Evolutionary conservation across 768 basidiomycete genomes (phyloP).

Genomic region (Leccinum boreale): DNA sequence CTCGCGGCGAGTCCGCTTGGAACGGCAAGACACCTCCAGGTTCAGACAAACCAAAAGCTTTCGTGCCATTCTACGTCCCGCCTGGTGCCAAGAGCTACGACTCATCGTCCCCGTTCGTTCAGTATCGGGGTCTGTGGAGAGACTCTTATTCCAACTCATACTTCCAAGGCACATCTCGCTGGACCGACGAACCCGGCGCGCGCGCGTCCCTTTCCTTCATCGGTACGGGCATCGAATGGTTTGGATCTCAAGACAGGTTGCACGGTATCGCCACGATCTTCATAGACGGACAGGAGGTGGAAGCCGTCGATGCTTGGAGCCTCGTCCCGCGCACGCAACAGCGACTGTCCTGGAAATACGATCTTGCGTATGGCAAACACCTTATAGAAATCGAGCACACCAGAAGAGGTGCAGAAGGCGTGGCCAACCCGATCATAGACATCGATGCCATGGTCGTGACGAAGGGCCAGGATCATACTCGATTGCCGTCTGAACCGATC

Average conservation of each 20-base stretch:
- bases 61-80: slow-evolving; percentile 73
- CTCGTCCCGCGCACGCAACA: slow-evolving; percentile 46
- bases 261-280: slow-evolving; percentile 58
- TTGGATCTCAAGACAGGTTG: slow-evolving; percentile 52
- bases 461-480: slow-evolving; percentile 27
- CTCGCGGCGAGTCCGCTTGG: slow-evolving; percentile 53
- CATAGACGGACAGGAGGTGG: slow-evolving; percentile 50
- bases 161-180: slow-evolving; percentile 47
- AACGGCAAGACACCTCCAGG: slow-evolving; percentile 57
- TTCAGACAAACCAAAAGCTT: slow-evolving; percentile 42
- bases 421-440: slow-evolving; percentile 40
- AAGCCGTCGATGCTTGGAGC: slow-evolving; percentile 46
- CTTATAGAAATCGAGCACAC: slow-evolving; percentile 61
- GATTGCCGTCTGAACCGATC: neutral
- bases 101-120: slow-evolving; percentile 64
- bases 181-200: slow-evolving; percentile 48
- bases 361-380: slow-evolving; percentile 51
- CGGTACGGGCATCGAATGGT: slow-evolving; percentile 80
- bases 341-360: slow-evolving; percentile 60
- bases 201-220: slow-evolving; percentile 55
- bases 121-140: slow-evolving; percentile 59
- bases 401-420: slow-evolving; percentile 39
- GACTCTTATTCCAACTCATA: slow-evolving; percentile 51
- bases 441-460: slow-evolving; percentile 71
- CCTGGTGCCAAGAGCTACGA: slow-evolving; percentile 69